Percentiles rank a stretch among this genome's conserved stretches.
Conservation (phyloP, 441 rosid genomes). For the Daphne laureola region DNA sequence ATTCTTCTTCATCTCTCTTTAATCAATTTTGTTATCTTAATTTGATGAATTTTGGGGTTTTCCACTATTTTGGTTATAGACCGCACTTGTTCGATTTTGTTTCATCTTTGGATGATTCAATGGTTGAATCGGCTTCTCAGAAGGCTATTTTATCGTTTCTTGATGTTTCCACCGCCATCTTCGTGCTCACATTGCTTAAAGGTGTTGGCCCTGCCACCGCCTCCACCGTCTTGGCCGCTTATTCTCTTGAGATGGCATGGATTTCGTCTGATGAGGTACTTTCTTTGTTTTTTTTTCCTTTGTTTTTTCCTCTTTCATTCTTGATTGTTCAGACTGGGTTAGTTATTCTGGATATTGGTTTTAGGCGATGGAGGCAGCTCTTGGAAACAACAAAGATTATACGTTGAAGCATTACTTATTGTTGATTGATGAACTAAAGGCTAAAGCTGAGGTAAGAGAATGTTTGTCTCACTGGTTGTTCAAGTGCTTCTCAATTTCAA, state of each 20-base stretch:
- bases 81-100: slow-evolving; percentile 70
- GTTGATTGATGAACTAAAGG: slow-evolving; percentile 46
- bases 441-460: slow-evolving; percentile 49
- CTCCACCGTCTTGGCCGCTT: slow-evolving; percentile 82
- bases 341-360: not conserved
- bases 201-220: slow-evolving; percentile 94
- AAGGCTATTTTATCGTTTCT: slow-evolving; percentile 73
- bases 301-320: not conserved
- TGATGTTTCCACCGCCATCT: slow-evolving; percentile 53
- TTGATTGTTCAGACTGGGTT: not conserved
- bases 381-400: slow-evolving; percentile 66
- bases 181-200: slow-evolving; percentile 67
- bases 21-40: not conserved
- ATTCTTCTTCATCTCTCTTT: not conserved
- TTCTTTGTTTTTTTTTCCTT: slow-evolving; percentile 3
- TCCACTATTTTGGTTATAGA: slow-evolving; percentile 35
- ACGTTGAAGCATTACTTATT: slow-evolving; percentile 60
- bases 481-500: too few relatives aligned
- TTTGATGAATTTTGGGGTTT: not conserved
- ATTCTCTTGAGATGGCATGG: slow-evolving; percentile 66
- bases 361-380: slow-evolving; percentile 71
- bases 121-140: slow-evolving; percentile 59
- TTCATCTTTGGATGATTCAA: slow-evolving; percentile 58
- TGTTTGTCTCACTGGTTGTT: too few relatives aligned
- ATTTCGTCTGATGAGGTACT: slow-evolving; percentile 91